These are phyloP conservation scores for Dalbergia cochinchinensis DNA, from an alignment of 306 rosid species.

Conservation along the genomic window DNA sequence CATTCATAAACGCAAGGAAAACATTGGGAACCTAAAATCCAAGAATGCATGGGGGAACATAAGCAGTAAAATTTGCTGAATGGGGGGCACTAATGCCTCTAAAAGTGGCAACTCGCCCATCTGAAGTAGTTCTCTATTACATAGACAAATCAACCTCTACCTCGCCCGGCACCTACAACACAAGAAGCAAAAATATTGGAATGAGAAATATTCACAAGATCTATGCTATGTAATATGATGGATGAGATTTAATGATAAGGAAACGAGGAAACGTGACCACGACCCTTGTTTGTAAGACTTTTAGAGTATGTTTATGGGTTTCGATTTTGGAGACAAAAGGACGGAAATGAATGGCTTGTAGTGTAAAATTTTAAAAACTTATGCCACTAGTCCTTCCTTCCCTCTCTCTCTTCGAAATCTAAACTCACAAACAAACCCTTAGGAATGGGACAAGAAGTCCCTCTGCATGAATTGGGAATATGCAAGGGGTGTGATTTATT, in stretches of 20 bases:
- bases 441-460: neutral
- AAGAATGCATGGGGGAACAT: conserved; percentile 35
- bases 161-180: conserved; percentile 68
- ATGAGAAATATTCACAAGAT: conserved; percentile 34
- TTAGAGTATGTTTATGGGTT: too few species aligned
- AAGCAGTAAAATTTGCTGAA: conserved; percentile 32
- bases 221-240: conserved; percentile 6
- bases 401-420: too few species aligned
- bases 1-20: conserved; percentile 33
- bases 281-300: neutral
- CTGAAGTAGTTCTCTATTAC: conserved; percentile 29
- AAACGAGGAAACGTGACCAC: neutral
- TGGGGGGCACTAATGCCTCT: conserved; percentile 60
- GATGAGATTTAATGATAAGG: neutral
- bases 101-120: conserved; percentile 59
- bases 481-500: neutral
- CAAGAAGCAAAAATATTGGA: conserved; percentile 20
- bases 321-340: too few species aligned
- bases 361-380: too few species aligned
- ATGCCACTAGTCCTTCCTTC: too few species aligned
- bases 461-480: neutral
- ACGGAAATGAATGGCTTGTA: too few species aligned
- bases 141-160: conserved; percentile 63
- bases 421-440: neutral
- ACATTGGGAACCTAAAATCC: conserved; percentile 26